Evolutionary conservation across 257 asterid species (phyloP).

Genomic region (Solanum etuberosum): DNA sequence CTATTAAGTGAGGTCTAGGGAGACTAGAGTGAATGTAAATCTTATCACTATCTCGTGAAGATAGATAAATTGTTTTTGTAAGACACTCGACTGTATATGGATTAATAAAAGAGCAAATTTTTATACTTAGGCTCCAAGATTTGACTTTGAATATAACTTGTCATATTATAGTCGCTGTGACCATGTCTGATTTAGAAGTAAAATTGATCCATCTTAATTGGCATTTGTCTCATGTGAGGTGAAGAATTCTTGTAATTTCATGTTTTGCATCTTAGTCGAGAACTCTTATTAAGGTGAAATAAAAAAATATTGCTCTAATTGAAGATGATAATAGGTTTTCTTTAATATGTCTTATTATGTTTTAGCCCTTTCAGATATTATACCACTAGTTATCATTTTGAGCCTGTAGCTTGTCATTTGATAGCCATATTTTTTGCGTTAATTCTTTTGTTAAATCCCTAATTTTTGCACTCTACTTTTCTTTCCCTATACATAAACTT

Average conservation of each 20-base stretch:
- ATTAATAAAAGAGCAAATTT: no score
- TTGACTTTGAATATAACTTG: not conserved
- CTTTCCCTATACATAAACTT: not conserved
- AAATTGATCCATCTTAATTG: not conserved
- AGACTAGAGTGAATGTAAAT: rapidly evolving
- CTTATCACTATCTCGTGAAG: no score
- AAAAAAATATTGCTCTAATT: no score
- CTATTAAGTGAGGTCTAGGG: rapidly evolving
- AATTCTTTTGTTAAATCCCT: not conserved
- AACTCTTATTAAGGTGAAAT: not conserved
- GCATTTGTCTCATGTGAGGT: not conserved
- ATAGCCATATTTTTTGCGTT: no score
- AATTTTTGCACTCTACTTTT: not conserved
- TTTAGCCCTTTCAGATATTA: no score
- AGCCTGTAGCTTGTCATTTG: not conserved
- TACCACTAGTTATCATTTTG: not conserved
- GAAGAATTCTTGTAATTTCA: not conserved
- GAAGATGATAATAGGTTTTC: not conserved
- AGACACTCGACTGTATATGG: not conserved
- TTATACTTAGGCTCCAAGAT: no score
- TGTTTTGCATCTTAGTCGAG: no score
- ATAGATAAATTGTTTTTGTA: no score
- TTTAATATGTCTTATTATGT: no score
- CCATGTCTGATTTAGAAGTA: not conserved
- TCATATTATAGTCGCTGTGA: not conserved